phyloP scores from a whole-genome alignment of 2,329 filamentous ascomycete species.

The Periconia sp. region DNA sequence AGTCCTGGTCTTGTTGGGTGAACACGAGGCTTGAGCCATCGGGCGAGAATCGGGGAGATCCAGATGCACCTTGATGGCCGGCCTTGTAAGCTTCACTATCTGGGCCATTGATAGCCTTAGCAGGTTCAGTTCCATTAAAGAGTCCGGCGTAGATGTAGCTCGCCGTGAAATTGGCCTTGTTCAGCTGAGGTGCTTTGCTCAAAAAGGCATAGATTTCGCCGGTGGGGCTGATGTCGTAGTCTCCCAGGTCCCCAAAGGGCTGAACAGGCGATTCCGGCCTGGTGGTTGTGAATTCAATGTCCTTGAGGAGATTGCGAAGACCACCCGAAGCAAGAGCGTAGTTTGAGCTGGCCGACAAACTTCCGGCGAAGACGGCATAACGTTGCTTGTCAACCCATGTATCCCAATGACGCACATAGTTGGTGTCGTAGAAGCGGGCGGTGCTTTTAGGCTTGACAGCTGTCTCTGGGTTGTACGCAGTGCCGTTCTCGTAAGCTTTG shows the following conservation, averaged over 20 bases:
- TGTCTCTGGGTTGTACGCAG: constrained; percentile 66
- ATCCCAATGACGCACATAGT: constrained; percentile 84
- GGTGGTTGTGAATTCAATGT: constrained; percentile 57
- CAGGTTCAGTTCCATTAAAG: constrained; percentile 58
- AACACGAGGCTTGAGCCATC: constrained; percentile 73
- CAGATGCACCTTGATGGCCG: constrained; percentile 64
- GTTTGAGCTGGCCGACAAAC: constrained; percentile 47
- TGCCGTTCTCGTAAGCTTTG: constrained; percentile 67
- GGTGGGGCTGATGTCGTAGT: constrained; percentile 72
- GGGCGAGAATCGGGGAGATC: constrained; percentile 72
- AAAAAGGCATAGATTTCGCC: constrained; percentile 67
- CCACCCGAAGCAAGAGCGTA: constrained; percentile 33
- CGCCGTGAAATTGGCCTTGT: constrained; percentile 76
- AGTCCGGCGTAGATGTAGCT: constrained; percentile 77
- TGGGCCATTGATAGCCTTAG: constrained; percentile 38
- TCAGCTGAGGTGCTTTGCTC: constrained; percentile 71
- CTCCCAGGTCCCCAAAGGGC: constrained; percentile 74
- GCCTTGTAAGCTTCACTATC: constrained; percentile 27
- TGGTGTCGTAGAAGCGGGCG: constrained; percentile 70
- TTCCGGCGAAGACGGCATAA: constrained; percentile 73
- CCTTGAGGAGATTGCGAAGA: constrained; percentile 60
- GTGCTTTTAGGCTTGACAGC: constrained; percentile 62
- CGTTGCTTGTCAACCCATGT: constrained; percentile 68
- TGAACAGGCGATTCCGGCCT: constrained; percentile 68
- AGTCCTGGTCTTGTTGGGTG: constrained; percentile 66